A percentile compares a stretch with the other conserved stretches of the same genome.
phyloP scores from a whole-genome alignment of 148 eudicot species.

The Vaccinium corymbosum region DNA sequence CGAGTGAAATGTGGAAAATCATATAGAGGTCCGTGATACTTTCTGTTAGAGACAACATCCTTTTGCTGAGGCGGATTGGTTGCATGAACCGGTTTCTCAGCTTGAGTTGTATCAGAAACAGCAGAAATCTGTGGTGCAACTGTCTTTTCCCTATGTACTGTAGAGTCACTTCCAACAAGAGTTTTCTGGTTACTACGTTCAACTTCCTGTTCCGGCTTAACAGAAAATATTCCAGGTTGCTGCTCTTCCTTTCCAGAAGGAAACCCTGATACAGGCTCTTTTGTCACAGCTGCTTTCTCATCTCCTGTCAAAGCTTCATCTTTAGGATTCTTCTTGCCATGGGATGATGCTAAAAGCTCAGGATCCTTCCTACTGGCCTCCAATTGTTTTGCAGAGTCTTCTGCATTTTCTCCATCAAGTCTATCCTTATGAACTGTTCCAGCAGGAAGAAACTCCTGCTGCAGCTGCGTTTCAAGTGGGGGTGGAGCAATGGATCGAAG shows the following conservation, averaged over 20 bases:
- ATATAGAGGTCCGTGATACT: constrained; percentile 95
- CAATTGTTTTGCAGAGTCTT: constrained; percentile 40
- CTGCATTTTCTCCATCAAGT: constrained; percentile 43
- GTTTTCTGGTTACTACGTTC: constrained; percentile 45
- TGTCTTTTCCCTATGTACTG: constrained; percentile 65
- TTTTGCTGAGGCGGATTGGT: constrained; percentile 49
- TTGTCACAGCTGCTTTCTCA: constrained; percentile 42
- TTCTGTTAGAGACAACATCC: constrained; percentile 57
- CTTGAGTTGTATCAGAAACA: constrained; percentile 52
- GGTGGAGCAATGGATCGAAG: constrained; percentile 80
- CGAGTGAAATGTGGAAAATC: constrained; percentile 95
- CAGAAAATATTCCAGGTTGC: constrained; percentile 32
- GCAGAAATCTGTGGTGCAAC: constrained; percentile 36
- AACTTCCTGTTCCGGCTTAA: constrained; percentile 64
- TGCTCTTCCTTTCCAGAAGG: constrained; percentile 60
- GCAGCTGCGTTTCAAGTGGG: constrained; percentile 64
- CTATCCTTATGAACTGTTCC: constrained; percentile 44
- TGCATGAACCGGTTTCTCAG: constrained; percentile 52
- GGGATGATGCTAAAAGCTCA: constrained; percentile 33
- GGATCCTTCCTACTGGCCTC: constrained; percentile 54
- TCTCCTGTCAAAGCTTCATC: constrained; percentile 54
- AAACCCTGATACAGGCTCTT: constrained; percentile 42
- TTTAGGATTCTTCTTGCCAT: constrained; percentile 31
- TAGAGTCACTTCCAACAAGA: constrained; percentile 42
- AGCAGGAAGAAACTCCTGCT: constrained; percentile 46